These are phyloP conservation scores for Phanerochaete carnosa DNA, from an alignment of 768 basidiomycete species.

Conservation along the genomic window DNA sequence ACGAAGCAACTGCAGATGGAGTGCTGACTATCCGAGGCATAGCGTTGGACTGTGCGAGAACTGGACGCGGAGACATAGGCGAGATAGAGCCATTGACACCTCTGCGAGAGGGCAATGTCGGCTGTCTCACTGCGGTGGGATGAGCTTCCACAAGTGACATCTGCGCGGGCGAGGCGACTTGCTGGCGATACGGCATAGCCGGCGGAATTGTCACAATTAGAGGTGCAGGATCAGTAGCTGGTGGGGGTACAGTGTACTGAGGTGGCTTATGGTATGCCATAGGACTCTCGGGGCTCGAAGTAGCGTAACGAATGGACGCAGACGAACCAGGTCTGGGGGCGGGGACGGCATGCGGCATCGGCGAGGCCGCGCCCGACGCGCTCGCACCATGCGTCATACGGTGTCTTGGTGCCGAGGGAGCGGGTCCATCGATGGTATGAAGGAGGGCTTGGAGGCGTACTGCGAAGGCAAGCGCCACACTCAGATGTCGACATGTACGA, in stretches of 20 bases:
- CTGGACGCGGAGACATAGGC: background rate
- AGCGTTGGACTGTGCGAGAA: background rate
- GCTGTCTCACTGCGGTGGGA: background rate
- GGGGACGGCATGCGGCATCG: background rate
- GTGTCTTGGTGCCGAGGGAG: background rate
- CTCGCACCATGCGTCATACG: background rate
- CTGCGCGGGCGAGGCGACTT: background rate
- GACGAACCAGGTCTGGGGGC: too few species aligned
- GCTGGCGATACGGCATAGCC: background rate
- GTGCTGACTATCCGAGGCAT: background rate
- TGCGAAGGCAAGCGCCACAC: background rate
- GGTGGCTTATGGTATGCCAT: too few species aligned
- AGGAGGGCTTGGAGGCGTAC: slow-evolving; percentile 13
- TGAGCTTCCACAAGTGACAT: background rate
- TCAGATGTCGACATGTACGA: background rate
- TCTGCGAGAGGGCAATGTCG: background rate
- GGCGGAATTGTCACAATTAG: background rate
- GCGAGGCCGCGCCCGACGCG: background rate
- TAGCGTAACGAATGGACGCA: too few species aligned
- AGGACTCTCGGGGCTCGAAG: too few species aligned
- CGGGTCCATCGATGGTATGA: background rate
- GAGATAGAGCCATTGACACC: background rate
- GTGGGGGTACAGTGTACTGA: background rate
- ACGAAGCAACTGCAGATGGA: background rate
- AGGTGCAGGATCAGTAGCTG: background rate